A percentile compares a stretch with the other conserved stretches of the same genome.
Evolutionary conservation across 169 alveolate genomes (phyloP).

Genomic region (Cytauxzoon felis): DNA sequence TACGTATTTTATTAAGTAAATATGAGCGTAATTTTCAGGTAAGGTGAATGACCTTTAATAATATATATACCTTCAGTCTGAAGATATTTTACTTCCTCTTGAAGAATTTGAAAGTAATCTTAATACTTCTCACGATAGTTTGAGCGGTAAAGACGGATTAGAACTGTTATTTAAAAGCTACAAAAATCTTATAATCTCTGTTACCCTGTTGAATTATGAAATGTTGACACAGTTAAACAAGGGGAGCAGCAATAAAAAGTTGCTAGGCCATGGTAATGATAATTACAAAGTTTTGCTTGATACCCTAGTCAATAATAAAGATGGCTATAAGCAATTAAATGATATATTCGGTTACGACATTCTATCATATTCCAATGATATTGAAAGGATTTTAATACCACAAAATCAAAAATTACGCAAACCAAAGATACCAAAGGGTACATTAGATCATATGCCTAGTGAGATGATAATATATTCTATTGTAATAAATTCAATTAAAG

Average conservation of each 20-base stretch:
- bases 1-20: too few relatives aligned
- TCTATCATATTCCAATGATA: slow-evolving; percentile 1
- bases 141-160: too few relatives aligned
- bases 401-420: slow-evolving; percentile 67
- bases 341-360: slow-evolving; percentile 8
- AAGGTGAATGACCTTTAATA: too few relatives aligned
- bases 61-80: too few relatives aligned
- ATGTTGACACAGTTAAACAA: too few relatives aligned
- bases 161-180: too few relatives aligned
- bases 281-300: slow-evolving; percentile 9
- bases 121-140: too few relatives aligned
- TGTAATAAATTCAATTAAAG: slow-evolving; percentile 81
- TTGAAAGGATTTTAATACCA: slow-evolving; percentile 51
- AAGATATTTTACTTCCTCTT: too few relatives aligned
- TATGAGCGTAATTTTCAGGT: too few relatives aligned
- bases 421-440: slow-evolving; percentile 93
- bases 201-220: too few relatives aligned
- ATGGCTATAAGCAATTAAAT: neutral
- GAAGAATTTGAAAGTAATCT: too few relatives aligned
- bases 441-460: slow-evolving; percentile 88
- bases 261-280: slow-evolving; percentile 51
- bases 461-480: slow-evolving; percentile 88
- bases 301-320: neutral
- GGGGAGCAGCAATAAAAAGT: slow-evolving; percentile 23
- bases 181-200: too few relatives aligned